Evolutionary conservation across 495 filamentous ascomycete genomes (phyloP).

Genomic region (Sporormia fimetaria): DNA sequence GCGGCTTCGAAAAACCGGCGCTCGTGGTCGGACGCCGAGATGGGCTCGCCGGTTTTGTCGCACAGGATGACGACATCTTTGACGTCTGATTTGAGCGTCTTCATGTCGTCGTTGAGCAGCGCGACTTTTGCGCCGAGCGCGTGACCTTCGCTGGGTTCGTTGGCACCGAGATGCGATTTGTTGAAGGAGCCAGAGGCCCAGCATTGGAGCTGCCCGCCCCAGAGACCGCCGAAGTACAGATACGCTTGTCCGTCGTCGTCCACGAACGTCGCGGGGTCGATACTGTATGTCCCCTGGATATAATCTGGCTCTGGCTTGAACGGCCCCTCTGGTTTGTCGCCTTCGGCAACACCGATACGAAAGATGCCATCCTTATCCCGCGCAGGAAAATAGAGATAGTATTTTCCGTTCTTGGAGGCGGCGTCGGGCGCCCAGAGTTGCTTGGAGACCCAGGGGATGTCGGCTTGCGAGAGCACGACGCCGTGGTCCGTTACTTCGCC

Average conservation of each 20-base stretch:
- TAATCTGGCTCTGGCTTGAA: conserved; percentile 47
- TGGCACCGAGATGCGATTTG: conserved; percentile 44
- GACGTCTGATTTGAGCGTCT: conserved; percentile 40
- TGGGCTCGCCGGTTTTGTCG: conserved; percentile 46
- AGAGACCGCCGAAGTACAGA: conserved; percentile 55
- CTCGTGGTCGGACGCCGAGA: conserved; percentile 55
- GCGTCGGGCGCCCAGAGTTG: conserved; percentile 58
- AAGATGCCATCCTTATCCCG: conserved; percentile 49
- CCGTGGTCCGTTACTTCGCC: conserved; percentile 49
- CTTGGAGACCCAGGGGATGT: conserved; percentile 53
- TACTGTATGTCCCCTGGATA: conserved; percentile 49
- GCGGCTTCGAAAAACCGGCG: conserved; percentile 68
- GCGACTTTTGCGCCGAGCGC: conserved; percentile 52
- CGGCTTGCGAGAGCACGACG: conserved; percentile 39
- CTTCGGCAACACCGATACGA: conserved; percentile 51
- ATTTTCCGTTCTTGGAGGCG: conserved; percentile 47
- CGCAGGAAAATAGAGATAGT: conserved; percentile 55
- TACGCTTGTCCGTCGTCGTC: conserved; percentile 51
- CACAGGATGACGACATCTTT: conserved; percentile 45
- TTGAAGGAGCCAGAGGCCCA: conserved; percentile 40
- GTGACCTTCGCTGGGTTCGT: conserved; percentile 31
- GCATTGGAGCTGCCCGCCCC: conserved; percentile 60
- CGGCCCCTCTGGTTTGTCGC: conserved; percentile 44
- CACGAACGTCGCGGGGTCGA: conserved; percentile 54
- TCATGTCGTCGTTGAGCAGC: conserved; percentile 52